Evolutionary conservation across 805 yeast species (phyloP), one percentile per base, ranked within the genome.

Genomic region (Saccharomycodes ludwigii): DNA sequence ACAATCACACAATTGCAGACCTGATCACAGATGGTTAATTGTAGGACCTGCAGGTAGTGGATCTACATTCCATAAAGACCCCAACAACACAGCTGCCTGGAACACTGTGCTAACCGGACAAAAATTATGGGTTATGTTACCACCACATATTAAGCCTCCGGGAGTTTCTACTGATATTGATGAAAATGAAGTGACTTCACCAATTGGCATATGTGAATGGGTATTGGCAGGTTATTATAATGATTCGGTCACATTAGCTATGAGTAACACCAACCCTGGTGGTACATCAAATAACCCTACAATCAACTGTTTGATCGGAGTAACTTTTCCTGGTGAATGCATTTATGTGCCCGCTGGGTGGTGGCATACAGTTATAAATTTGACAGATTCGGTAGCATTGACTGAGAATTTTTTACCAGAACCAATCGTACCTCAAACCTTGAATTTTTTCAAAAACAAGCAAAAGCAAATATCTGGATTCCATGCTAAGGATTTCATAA

Each of bases 281-380:
- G n/a, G n/a, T n/a, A n/a, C n/a, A n/a, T n/a, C n/a, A n/a, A 42
- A 39, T 29, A 50, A 25, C 14, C 31, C 30, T 2, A 30, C 27
- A 16, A 23, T 24, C 4, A 63, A 66, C 15, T 76, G 82, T 42
- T 47, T 63, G 14, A 71, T 85, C 14, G 91, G 83, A 1, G 61
- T 85, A 10, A 79, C 93, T 0, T 73, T 71, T 40, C 78, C 84
- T 0, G 88, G 86, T 5, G 93, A 86, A 49, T 77, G 84, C 38
- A 69, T 84, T 65, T 73, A 79, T 50, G 96, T 85, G 6, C 96
- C 96, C 3, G 67, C 85, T n/a, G 93, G 94, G 1, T 85, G 96
- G 96, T 85, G 96, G 96, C 96, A 85, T 60, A 62, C 75, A 29
- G 96, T 86, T 19, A 81, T 85, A n/a, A 85, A 85, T 44, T 47